Evolutionary conservation across 2,329 filamentous ascomycete species (phyloP).

Genomic region (Pezicula neosporulosa): DNA sequence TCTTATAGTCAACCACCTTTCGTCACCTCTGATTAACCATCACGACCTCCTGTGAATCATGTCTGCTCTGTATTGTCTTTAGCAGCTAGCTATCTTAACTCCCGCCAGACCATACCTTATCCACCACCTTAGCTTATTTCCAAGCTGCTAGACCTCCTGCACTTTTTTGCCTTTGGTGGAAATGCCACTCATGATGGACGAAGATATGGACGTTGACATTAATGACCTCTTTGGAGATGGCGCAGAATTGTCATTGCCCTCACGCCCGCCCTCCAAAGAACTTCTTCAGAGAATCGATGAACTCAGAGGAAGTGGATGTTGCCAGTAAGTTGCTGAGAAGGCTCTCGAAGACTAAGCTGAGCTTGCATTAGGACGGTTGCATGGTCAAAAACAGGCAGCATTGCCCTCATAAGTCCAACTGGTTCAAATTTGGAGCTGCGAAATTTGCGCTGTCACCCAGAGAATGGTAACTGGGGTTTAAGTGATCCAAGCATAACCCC

Average conservation of each 20-base stretch:
- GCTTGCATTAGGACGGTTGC: constrained; percentile 62
- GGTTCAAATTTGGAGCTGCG: constrained; percentile 68
- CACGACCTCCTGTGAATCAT: not conserved
- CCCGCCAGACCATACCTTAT: too few relatives aligned
- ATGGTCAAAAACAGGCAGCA: constrained; percentile 85
- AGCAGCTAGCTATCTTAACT: not conserved
- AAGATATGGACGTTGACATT: constrained; percentile 57
- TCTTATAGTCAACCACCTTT: too few relatives aligned
- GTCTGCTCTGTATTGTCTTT: not conserved
- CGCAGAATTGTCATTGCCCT: constrained; percentile 52
- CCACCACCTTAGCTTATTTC: too few relatives aligned
- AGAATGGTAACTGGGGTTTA: constrained; percentile 71
- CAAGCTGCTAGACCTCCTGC: not conserved
- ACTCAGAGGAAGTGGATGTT: constrained; percentile 70
- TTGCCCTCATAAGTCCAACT: constrained; percentile 75
- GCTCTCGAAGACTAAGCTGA: not conserved
- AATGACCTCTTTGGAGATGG: constrained; percentile 76
- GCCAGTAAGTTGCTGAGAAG: constrained; percentile 60
- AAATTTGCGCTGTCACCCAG: constrained; percentile 65
- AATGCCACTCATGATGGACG: constrained; percentile 53
- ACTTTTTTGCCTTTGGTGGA: not conserved
- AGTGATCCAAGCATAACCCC: constrained; percentile 65
- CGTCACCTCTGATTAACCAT: too few relatives aligned
- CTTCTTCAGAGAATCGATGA: constrained; percentile 74
- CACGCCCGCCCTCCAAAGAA: constrained; percentile 57